Evolutionary conservation across 768 basidiomycete genomes (phyloP), one percentile per base, ranked within the genome.

Genomic region (Hortiboletus campestris): DNA sequence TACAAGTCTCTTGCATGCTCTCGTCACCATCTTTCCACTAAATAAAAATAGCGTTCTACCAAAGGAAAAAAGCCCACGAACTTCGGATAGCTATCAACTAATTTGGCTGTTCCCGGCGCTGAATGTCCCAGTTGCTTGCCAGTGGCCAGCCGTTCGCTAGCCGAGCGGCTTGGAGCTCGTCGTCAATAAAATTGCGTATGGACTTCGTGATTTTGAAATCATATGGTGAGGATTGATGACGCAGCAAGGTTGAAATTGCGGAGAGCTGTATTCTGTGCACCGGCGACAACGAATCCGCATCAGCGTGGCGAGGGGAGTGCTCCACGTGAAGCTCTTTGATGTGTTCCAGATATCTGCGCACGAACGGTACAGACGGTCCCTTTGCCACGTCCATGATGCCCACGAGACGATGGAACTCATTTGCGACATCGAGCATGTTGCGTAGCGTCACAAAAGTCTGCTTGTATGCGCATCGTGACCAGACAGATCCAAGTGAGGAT

Each of bases 281-380:
- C 66, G 84, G 80, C 42, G 76, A 62, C 56, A 85, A 84, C 66
- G 77, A 80, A 50, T 86, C 78, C 17, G 69, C 64, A 25, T 69
- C 67, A 65, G 35, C 16, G 28, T 40, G 60, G 45, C 19, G 38
- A 28, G 29, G 39, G 31, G 66, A 60, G 68, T 73, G 81, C 61
- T 80, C 78, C 58, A 83, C 80, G 56, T 78, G 71, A 56, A 81
- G 78, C 61, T 81, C 83, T 46, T 78, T 73, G 61, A 89, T 74
- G 60, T 84, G 84, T 20, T 80, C 78, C 40, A 89, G 73, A 70
- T 79, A 86, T 77, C 81, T 82, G 42, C 77, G 76, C 51, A 89
- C 75, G 66, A 85, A 85, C 2, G 87, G 88, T n/a, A 89, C 78
- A 61, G 84, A 87, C 5, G 86, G 78, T 4, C 79, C 78, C 76